Evolutionary conservation across 164 flowering plant genomes (phyloP), one percentile per base, ranked within the genome.

Genomic region (Stephania japonica): DNA sequence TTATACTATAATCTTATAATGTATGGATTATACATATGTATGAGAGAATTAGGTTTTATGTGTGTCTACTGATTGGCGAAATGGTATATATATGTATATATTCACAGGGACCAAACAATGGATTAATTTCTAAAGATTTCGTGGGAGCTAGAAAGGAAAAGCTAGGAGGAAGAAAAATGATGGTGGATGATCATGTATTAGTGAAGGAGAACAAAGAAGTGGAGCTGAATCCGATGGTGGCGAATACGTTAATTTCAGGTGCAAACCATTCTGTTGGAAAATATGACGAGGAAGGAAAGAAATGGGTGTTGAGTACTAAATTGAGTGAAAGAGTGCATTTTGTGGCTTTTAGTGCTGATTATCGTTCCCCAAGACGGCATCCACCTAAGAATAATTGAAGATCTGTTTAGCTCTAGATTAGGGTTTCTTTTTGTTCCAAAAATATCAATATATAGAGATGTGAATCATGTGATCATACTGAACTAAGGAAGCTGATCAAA

Each of bases 381-480:
- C 90, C 86, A 67, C 92, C 92, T 65, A 85, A 76, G 80, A 82
- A 88, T 72, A 88, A 88, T 78, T 87, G 80, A 86, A 69, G 78
- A 79, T 65, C 80, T 72, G 66, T 67, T 70, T 38, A 24, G 70
- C 65, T 69, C 16, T 68, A 72, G 64, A 42, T 42, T 49, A 68
- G 24, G 21, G 63, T 56, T 70, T 66, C 69, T 65, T 12, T 32
- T 61, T 26, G 41, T 56, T 56, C 23, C 8, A 6, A n/a, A 5
- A 24, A 7, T 59, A 19, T 59, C 13, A 19, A 59, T 7, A 7
- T 59, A 19, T 59, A 21, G 19, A 78, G 73, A 65, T 69, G 72
- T 32, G 38, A 32, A 32, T 32, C 38, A 32, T 32, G 38, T 32
- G 38, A 32, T 69, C 67, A 42, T 67, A 70, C 50, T 63, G 68